Base-by-base conservation (phyloP, 306 rosid genomes). In the Chamaecrista fasciculata region DNA sequence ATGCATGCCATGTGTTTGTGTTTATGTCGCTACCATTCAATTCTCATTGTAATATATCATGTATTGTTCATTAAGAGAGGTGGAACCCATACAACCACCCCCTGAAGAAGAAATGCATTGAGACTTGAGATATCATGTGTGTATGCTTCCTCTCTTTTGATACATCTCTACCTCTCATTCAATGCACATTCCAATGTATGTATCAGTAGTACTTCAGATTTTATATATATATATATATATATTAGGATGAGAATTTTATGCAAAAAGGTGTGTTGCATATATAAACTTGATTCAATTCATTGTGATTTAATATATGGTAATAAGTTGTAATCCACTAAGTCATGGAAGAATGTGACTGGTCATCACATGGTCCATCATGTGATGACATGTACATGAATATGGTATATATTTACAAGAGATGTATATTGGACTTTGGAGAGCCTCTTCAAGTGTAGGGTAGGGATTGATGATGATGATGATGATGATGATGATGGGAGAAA, bases 391-490 rank as follows among this genome's bases (percentile, higher is more conserved):
- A 42, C 36, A 33, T 33, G 2, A 2, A 2, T 29, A 29, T 5
- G 5, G n/a, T n/a, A n/a, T n/a, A n/a, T 77, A 84, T 70, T 72
- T 80, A 82, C 67, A 63, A 57, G 63, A 78, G 44, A 66, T 58
- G 64, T 74, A 70, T 65, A 77, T 62, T 73, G 52, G 66, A 70
- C 61, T 74, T 62, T 73, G 52, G 66, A 77, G 20, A 44, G 73
- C 75, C 74, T 67, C 75, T 51, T 51, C 80, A 77, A 78, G 76
- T 85, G 92, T 82, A 76, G 87, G 93, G 87, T 49, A 79, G 69
- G 58, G 72, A 44, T 15, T 44, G 59, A 71, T 40, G 77, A 62
- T 62, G 76, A 72, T 78, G 72, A 74, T 37, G 62, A 14, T 12
- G 62, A 67, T 40, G 79, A 62, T 59, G 76, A 72, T 76, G 67